Percentiles rank a stretch among this genome's conserved stretches.
Evolutionary conservation across 2,329 filamentous ascomycete species (phyloP).

Genomic region (Whalleya microplaca): DNA sequence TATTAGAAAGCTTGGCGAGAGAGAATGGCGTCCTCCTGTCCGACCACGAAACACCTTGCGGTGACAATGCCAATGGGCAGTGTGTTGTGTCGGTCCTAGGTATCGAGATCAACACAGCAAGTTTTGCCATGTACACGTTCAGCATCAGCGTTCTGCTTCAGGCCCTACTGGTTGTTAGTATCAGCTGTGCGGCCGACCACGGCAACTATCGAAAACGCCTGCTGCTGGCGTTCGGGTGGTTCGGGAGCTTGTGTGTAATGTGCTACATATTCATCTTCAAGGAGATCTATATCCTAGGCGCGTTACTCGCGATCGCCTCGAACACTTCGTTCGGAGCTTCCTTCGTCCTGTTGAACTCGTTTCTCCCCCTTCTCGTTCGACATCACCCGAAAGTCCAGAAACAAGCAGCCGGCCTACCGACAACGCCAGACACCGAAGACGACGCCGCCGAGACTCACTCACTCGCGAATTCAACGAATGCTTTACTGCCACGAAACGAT

Average conservation of each 20-base stretch:
- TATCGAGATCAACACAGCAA: constrained; percentile 89
- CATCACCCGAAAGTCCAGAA: constrained; percentile 67
- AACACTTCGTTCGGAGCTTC: constrained; percentile 95
- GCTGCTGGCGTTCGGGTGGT: constrained; percentile 80
- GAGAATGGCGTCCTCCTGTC: constrained; percentile 87
- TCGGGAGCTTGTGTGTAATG: constrained; percentile 84
- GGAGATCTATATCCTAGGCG: constrained; percentile 77
- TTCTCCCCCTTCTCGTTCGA: constrained; percentile 86
- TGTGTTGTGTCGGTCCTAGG: constrained; percentile 85
- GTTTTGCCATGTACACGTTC: constrained; percentile 98
- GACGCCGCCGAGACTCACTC: constrained; percentile 40
- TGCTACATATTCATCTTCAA: constrained; percentile 80
- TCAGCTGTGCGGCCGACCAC: constrained; percentile 95
- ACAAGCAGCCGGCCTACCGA: constrained; percentile 28
- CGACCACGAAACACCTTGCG: constrained; percentile 77
- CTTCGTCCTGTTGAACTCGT: constrained; percentile 94
- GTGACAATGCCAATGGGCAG: constrained; percentile 66
- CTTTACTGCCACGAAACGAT: constrained; percentile 47
- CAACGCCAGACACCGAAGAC: constrained; percentile 36
- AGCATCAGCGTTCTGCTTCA: constrained; percentile 89
- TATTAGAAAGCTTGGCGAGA: constrained; percentile 88
- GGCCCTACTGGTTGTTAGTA: constrained; percentile 88
- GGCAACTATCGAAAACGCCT: constrained; percentile 89
- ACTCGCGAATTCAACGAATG: constrained; percentile 49
- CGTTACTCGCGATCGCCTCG: constrained; percentile 82